Evolutionary conservation across 805 yeast species (phyloP), one percentile per base, ranked within the genome.

Genomic region (Naumovozyma castellii): DNA sequence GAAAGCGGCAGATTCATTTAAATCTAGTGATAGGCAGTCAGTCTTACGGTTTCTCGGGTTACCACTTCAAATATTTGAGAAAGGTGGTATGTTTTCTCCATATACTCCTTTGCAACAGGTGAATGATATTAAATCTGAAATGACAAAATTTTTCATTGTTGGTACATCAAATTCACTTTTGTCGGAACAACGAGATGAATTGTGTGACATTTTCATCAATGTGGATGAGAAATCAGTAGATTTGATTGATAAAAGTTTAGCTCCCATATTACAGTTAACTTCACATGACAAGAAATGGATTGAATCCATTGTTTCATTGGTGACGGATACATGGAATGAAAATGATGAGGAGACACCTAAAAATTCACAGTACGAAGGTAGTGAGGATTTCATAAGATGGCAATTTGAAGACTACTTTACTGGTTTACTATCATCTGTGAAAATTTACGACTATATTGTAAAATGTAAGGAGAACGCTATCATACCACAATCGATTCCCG

Each of bases 101-200:
- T 92, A 90, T 62, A 71, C 88, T n/a, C 94, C 97, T 0, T 65
- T 92, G 40, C 98, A 90, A 59, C 97, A 90, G 55, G 65, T 90
- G 41, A 83, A 82, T 38, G 87, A 83, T 49, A 66, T 92, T 38
- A 68, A 66, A 25, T 69, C 72, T 16, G 64, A 67, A 1, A 72
- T 70, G 37, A 72, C 88, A 0, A 65, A 71, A 28, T 77, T 78
- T 55, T 92, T 76, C 48, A 64, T 84, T 54, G 73, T 85, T 36
- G 98, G 98, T 1, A 80, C 94, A 32, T 87, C 97, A 3, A 92
- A 92, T 62, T 78, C 88, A 32, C 65, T 92, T 31, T 66, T 92
- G 32, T 63, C 83, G 35, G 80, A 79, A 51, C 85, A 79, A 45
- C 76, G 76, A 42, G 54, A 64, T 1, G 72, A 69, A 38, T 60